Percentiles rank a stretch among this genome's conserved stretches.
Evolutionary conservation across 345 rosid genomes (phyloP).

Genomic region (Moringa oleifera): DNA sequence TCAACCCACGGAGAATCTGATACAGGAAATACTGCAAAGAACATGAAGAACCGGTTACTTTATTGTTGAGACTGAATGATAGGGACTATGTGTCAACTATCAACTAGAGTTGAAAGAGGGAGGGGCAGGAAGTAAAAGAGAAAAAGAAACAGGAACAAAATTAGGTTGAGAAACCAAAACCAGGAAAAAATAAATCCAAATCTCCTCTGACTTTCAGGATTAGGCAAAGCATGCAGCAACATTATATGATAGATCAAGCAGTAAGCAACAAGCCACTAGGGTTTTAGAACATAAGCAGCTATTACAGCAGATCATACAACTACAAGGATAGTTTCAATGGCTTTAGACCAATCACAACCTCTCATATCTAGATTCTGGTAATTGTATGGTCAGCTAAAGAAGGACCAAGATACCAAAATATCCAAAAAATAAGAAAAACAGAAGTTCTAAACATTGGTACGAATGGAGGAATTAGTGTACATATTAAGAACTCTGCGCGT

Average conservation of each 20-base stretch:
- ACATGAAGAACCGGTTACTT: conserved; percentile 8
- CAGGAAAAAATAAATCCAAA: not conserved
- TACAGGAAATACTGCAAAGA: conserved; percentile 86
- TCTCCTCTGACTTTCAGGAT: not conserved
- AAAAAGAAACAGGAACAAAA: not conserved
- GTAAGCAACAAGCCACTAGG: no score
- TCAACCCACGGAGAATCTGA: conserved; percentile 90
- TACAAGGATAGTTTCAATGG: no score
- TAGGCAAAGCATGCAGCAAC: not conserved
- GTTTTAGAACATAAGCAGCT: no score
- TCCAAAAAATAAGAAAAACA: not conserved
- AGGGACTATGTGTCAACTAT: no score
- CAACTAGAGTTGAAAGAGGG: no score
- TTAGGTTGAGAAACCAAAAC: not conserved
- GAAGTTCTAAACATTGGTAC: not conserved
- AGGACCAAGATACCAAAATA: not conserved
- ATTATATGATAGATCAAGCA: no score
- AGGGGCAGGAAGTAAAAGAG: no score
- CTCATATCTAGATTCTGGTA: not conserved
- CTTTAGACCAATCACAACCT: no score
- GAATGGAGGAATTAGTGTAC: no score
- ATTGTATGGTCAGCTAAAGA: not conserved
- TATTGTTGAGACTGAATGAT: conserved; percentile 2
- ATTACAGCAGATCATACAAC: no score
- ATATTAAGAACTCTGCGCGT: not conserved